Conservation (phyloP, 306 rosid genomes). For the Vachellia collinsii region DNA sequence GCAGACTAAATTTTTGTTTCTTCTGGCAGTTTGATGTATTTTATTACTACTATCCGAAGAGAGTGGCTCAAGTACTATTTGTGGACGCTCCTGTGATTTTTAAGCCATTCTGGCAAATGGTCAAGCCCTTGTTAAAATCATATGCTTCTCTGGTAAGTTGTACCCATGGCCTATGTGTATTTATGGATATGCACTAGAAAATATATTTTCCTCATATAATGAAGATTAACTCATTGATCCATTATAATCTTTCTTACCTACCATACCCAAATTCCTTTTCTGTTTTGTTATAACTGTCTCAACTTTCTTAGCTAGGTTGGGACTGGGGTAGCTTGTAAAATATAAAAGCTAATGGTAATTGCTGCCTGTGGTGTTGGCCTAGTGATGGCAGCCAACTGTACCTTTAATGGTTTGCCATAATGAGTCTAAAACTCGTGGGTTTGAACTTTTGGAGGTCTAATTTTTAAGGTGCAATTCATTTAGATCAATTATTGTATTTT, state of each 20-base stretch:
- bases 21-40: conserved; percentile 84
- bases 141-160: conserved; percentile 82
- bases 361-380: conserved; percentile 1
- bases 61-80: conserved; percentile 79
- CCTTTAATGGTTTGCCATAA: conserved; percentile 3
- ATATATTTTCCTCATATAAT: neutral
- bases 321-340: neutral
- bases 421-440: conserved; percentile 14
- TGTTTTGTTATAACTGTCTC: conserved; percentile 4
- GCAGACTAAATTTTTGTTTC: conserved; percentile 21
- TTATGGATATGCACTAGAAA: conserved; percentile 16
- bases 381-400: conserved; percentile 6
- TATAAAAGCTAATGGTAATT: neutral
- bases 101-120: conserved; percentile 84
- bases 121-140: conserved; percentile 79
- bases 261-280: conserved; percentile 12
- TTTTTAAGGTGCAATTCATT: neutral
- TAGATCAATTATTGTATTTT: neutral
- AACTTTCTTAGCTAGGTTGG: neutral
- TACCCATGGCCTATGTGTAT: conserved; percentile 2
- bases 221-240: conserved; percentile 12
- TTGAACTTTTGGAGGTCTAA: conserved; percentile 3
- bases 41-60: conserved; percentile 84
- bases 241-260: conserved; percentile 4
- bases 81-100: conserved; percentile 90